Conservation (phyloP, 108 stramenopile genomes). For the Tribonema minus region DNA sequence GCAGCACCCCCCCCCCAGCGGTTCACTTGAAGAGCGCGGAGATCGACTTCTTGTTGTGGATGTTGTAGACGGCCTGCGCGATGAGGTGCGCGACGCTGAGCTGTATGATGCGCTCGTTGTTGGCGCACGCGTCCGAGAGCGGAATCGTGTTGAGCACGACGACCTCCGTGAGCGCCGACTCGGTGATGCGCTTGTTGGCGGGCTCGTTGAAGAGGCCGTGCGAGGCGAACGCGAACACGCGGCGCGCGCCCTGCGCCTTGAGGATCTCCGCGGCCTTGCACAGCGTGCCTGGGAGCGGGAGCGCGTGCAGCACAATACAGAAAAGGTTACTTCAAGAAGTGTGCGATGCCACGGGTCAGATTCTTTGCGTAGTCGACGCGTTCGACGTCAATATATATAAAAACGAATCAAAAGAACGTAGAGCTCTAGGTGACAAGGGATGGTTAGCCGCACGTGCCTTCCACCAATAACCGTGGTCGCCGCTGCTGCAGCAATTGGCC, state of each 20-base stretch:
- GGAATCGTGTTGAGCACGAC: constrained; percentile 64
- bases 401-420: too few relatives aligned
- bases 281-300: constrained; percentile 70
- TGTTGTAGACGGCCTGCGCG: constrained; percentile 96
- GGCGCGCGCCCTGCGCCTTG: constrained; percentile 81
- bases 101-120: constrained; percentile 53
- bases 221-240: constrained; percentile 98
- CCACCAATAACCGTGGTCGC: too few relatives aligned
- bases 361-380: too few relatives aligned
- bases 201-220: constrained; percentile 94
- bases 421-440: too few relatives aligned
- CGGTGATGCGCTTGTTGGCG: constrained; percentile 88
- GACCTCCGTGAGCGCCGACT: constrained; percentile 86
- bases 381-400: too few relatives aligned
- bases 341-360: too few relatives aligned
- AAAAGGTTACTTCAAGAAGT: too few relatives aligned
- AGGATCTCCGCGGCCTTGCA: constrained; percentile 97
- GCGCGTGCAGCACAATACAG: too few relatives aligned
- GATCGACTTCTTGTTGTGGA: constrained; percentile 97
- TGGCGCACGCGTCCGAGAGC: constrained; percentile 48
- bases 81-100: constrained; percentile 93
- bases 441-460: too few relatives aligned
- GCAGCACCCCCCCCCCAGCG: too few relatives aligned
- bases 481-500: too few relatives aligned
- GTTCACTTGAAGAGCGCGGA: constrained; percentile 99